phyloP scores from a whole-genome alignment of 1,139 yeast genomes.

The Hemisphaericaspora xylofermentans region DNA sequence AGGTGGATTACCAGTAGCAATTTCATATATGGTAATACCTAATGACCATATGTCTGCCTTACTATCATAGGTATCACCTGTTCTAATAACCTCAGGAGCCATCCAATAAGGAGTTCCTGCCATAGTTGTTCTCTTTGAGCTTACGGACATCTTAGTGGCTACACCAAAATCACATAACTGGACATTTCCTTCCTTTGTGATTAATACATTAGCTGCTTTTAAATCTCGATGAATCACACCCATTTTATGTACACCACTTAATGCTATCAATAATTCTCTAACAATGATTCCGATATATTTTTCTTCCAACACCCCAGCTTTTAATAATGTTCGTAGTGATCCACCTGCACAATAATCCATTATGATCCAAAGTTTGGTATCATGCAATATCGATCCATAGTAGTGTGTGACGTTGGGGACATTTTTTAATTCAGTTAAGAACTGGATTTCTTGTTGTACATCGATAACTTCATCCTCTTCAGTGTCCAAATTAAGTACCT shows the following conservation, averaged over 20 bases:
- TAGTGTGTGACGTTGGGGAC: constrained; percentile 92
- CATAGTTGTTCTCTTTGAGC: constrained; percentile 85
- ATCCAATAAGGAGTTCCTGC: constrained; percentile 99
- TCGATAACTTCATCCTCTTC: constrained; percentile 93
- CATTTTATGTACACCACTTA: constrained; percentile 77
- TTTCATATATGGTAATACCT: constrained; percentile 91
- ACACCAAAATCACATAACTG: constrained; percentile 97
- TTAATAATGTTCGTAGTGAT: constrained; percentile 78
- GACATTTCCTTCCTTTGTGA: constrained; percentile 85
- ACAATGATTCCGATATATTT: constrained; percentile 75
- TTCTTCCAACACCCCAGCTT: constrained; percentile 89
- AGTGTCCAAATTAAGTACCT: constrained; percentile 88
- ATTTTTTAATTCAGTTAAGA: constrained; percentile 75
- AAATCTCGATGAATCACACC: constrained; percentile 95
- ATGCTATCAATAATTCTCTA: constrained; percentile 76
- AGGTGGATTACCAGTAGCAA: constrained; percentile 97
- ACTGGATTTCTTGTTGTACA: constrained; percentile 90
- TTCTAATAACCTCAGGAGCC: constrained; percentile 98
- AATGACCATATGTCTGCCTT: constrained; percentile 93
- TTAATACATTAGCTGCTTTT: constrained; percentile 91
- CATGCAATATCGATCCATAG: constrained; percentile 83
- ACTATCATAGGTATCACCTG: constrained; percentile 81
- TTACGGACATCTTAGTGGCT: constrained; percentile 87
- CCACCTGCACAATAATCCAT: constrained; percentile 99
- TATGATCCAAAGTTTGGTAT: constrained; percentile 91